Percentiles rank a stretch among this genome's conserved stretches.
phyloP scores from a whole-genome alignment of 2,329 filamentous ascomycete genomes.

The Colletotrichum nymphaeae region DNA sequence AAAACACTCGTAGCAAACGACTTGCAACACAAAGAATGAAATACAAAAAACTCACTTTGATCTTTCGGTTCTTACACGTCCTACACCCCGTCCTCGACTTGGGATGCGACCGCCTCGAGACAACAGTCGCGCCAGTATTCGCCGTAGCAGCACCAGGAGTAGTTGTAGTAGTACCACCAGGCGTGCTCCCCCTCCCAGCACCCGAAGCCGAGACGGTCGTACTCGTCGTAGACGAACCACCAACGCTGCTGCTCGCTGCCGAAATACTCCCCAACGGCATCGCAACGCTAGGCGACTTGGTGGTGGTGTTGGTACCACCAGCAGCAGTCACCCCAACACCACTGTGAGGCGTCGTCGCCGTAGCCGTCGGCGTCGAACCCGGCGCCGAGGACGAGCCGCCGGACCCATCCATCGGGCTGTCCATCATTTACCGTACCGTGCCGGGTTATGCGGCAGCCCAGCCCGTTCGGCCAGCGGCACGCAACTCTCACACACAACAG shows the following conservation, averaged over 20 bases:
- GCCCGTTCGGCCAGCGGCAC: too few species aligned
- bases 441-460: too few species aligned
- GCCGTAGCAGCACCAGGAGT: not conserved
- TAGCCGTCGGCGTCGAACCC: conserved; percentile 31
- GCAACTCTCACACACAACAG: too few species aligned
- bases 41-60: conserved; percentile 48
- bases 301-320: not conserved
- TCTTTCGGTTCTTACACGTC: conserved; percentile 66
- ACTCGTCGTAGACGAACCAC: conserved; percentile 17
- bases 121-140: conserved; percentile 10
- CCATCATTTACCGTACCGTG: conserved; percentile 2
- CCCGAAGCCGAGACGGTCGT: conserved; percentile 12
- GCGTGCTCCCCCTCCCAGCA: not conserved
- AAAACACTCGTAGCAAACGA: not conserved
- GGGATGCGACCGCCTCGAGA: conserved; percentile 62
- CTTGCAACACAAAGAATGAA: not conserved
- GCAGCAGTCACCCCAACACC: not conserved
- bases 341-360: conserved; percentile 19
- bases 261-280: not conserved
- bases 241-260: not conserved
- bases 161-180: not conserved
- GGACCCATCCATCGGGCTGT: conserved; percentile 35
- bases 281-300: not conserved
- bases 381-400: conserved; percentile 29
- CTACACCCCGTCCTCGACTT: conserved; percentile 66